Evolutionary conservation across 768 basidiomycete species (phyloP).

Genomic region (Dioszegia aurantiaca): DNA sequence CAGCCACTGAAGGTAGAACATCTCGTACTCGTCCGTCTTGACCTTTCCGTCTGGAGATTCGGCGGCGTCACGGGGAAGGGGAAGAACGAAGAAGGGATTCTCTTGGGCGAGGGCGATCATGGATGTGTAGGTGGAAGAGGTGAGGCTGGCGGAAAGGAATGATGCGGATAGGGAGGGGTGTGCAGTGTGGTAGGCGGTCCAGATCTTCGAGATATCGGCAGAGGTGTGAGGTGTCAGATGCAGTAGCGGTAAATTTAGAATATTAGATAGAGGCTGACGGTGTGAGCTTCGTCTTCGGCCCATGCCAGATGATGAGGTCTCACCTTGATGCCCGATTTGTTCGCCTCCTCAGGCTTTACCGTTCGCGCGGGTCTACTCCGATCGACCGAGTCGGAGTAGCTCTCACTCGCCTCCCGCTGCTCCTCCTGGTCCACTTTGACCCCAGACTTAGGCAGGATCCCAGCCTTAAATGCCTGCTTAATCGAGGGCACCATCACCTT

Average conservation of each 20-base stretch:
- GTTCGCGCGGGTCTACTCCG: constrained; percentile 10
- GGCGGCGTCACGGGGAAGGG: constrained; percentile 62
- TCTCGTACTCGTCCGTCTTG: constrained; percentile 51
- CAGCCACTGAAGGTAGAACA: constrained; percentile 82
- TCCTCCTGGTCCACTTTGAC: not conserved
- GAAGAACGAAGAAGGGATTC: constrained; percentile 78
- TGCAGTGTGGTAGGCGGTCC: constrained; percentile 84
- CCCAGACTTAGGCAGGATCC: constrained; percentile 6
- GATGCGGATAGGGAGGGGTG: constrained; percentile 76
- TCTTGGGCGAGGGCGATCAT: constrained; percentile 65
- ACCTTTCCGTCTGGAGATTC: constrained; percentile 57
- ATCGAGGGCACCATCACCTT: constrained; percentile 45
- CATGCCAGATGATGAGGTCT: constrained; percentile 5
- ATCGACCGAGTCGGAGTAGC: constrained; percentile 4
- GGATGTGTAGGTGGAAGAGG: constrained; percentile 66
- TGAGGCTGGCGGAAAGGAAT: constrained; percentile 78
- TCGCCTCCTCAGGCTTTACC: constrained; percentile 33
- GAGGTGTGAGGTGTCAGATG: constrained; percentile 66
- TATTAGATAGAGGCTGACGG: constrained; percentile 71
- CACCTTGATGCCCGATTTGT: constrained; percentile 52
- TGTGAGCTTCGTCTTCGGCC: not conserved
- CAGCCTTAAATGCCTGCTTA: constrained; percentile 20
- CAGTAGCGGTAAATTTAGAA: constrained; percentile 73
- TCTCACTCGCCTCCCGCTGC: not conserved
- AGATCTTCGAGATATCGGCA: constrained; percentile 73